Base-by-base conservation (phyloP, 495 filamentous ascomycete species). In the Lophiotrema nucula region DNA sequence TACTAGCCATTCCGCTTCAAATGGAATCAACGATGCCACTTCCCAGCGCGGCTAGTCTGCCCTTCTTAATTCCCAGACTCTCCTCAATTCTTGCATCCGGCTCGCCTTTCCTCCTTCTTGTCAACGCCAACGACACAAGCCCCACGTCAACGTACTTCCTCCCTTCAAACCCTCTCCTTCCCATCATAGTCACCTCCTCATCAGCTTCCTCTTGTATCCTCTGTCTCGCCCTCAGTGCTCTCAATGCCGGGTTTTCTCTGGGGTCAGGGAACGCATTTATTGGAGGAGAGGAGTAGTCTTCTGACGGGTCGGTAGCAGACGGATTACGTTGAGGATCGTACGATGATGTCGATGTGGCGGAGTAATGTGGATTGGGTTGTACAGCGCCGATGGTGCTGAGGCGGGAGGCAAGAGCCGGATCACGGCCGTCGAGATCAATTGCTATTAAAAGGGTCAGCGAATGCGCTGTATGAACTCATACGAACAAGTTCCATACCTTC, bases 361-460 rank as follows among this genome's bases (percentile, higher is more conserved):
- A 84, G 61, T 77, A 68, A 26, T 79, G 82, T 10, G 83, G 83
- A 52, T 73, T 73, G 16, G 85, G 83, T 47, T 78, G 76, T 18
- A 88, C 85, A 52, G 86, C 79, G 52, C 86, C 86, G 60, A 89
- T 76, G 37, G 72, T 70, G 65, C 79, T 80, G 53, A 88, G 79
- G 47, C 81, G 82, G 60, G 76, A 77, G 46, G 80, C 81, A 70
- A 83, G 86, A 68, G 80, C 72, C 2, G 84, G 83, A 62, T 87
- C 83, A n/a, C 76, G 77, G 57, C 79, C 81, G 63, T 88, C 86
- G 56, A 83, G 73, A 65, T 85, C 79, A 55, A 87, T 82, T n/a
- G 81, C 83, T 86, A 11, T 10, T 11, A 18, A 57, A 23, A 38
- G 31, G 2, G 49, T 42, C 55, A 63, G 12, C 3, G 43, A 33